These are phyloP conservation scores for Musa itinerans DNA, from an alignment of 176 grass and related monocot species.

Conservation along the genomic window DNA sequence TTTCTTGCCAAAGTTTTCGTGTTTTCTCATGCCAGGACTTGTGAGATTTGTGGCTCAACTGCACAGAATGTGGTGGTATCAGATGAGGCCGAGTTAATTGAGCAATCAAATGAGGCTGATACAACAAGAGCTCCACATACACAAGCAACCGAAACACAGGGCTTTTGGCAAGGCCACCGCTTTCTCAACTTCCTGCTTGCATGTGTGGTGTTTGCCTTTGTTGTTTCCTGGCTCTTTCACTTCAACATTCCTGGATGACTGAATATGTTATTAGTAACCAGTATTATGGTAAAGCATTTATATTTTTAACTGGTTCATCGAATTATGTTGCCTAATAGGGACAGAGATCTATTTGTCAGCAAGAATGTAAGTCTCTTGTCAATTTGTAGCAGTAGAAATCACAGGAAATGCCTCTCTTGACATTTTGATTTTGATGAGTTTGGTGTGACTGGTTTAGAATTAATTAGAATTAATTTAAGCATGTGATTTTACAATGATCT, in stretches of 20 bases:
- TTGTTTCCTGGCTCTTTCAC: background rate
- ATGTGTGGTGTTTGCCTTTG: background rate
- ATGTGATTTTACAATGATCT: no score
- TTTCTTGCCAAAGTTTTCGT: background rate
- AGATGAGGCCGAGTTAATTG: background rate
- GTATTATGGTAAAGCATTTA: no score
- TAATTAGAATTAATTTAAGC: no score
- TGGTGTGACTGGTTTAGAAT: no score
- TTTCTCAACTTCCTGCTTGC: constrained; percentile 4
- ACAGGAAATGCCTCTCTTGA: no score
- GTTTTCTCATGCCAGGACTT: background rate
- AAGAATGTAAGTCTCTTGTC: no score
- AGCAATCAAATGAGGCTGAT: background rate
- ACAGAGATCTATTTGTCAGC: no score
- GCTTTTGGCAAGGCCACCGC: background rate
- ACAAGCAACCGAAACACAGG: background rate
- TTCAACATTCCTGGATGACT: background rate
- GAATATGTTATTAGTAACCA: no score
- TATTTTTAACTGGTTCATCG: no score
- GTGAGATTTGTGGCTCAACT: background rate
- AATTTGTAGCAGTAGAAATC: no score
- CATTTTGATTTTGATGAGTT: no score
- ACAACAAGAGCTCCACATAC: background rate
- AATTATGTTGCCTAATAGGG: no score
- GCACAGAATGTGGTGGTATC: background rate